phyloP scores from a whole-genome alignment of 768 basidiomycete genomes.

The Boletus tomentosulus region DNA sequence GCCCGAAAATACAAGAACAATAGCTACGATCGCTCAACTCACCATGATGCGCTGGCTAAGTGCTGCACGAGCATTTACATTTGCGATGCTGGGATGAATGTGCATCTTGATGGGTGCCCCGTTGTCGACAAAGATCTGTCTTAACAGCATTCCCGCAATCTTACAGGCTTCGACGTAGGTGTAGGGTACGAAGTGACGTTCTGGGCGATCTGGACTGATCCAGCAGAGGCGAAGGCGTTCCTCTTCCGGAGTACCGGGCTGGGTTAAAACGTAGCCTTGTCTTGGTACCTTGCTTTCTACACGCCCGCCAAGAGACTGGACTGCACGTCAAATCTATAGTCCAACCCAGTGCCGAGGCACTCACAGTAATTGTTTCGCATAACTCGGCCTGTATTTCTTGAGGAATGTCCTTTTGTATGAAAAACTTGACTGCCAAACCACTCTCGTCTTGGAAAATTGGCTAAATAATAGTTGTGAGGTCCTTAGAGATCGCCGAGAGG shows the following conservation, averaged over 20 bases:
- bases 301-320: conserved; percentile 66
- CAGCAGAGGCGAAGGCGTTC: conserved; percentile 74
- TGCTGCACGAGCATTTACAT: conserved; percentile 64
- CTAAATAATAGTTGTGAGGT: conserved; percentile 30
- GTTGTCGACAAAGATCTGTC: conserved; percentile 71
- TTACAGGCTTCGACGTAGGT: conserved; percentile 85
- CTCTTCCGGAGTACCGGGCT: conserved; percentile 65
- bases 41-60: conserved; percentile 73
- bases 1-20: not conserved
- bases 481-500: not conserved
- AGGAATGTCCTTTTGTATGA: conserved; percentile 74
- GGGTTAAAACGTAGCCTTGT: conserved; percentile 68
- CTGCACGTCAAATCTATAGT: conserved; percentile 2
- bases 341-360: conserved; percentile 5
- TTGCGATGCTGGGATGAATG: conserved; percentile 77
- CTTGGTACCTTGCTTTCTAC: conserved; percentile 77
- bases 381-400: conserved; percentile 66
- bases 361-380: conserved; percentile 69
- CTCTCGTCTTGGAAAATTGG: conserved; percentile 69
- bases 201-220: conserved; percentile 64
- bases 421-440: conserved; percentile 74
- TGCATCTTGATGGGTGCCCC: conserved; percentile 68
- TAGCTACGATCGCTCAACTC: conserved; percentile 12
- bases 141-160: conserved; percentile 65
- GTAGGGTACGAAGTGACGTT: conserved; percentile 74